These are phyloP conservation scores for Penicillium corylophilum DNA, from an alignment of 2,329 filamentous ascomycete genomes.

Conservation along the genomic window DNA sequence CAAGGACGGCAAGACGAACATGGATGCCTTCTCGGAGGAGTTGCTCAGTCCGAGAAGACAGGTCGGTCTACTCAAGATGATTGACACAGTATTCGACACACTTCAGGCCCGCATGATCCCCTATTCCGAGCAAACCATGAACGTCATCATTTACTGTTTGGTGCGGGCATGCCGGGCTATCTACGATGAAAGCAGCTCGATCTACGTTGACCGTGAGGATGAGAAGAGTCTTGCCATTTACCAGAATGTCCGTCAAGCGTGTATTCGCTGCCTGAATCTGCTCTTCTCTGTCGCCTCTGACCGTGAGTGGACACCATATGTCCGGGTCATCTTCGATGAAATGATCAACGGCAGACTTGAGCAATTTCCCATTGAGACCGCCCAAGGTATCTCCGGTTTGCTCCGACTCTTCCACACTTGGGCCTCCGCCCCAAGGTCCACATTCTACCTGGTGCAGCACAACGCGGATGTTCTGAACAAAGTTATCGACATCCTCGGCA, in stretches of 20 bases:
- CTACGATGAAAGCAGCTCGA: conserved; percentile 30
- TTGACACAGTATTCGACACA: conserved; percentile 80
- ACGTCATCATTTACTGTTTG: conserved; percentile 78
- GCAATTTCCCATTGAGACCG: conserved; percentile 78
- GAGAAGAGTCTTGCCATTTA: conserved; percentile 33
- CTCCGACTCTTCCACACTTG: conserved; percentile 79
- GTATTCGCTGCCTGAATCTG: conserved; percentile 78
- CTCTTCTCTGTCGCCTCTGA: conserved; percentile 72
- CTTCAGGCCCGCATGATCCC: conserved; percentile 71
- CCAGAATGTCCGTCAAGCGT: conserved; percentile 54
- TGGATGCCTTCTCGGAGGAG: conserved; percentile 58
- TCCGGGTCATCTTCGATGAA: conserved; percentile 68
- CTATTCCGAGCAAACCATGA: conserved; percentile 68
- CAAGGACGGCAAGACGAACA: conserved; percentile 50
- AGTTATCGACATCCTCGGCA: conserved; percentile 69
- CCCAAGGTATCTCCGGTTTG: conserved; percentile 81
- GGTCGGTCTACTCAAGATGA: conserved; percentile 87
- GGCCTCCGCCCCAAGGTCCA: conserved; percentile 66
- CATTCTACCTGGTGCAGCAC: conserved; percentile 67
- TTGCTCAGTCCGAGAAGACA: conserved; percentile 72
- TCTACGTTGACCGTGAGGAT: conserved; percentile 31
- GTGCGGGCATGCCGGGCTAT: conserved; percentile 64
- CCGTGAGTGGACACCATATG: conserved; percentile 71
- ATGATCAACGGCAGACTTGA: conserved; percentile 74
- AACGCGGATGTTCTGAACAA: conserved; percentile 62